A percentile compares a stretch with the other conserved stretches of the same genome.
phyloP scores from a whole-genome alignment of 1,284 basidiomycete species.

The Ustilago bromivora region DNA sequence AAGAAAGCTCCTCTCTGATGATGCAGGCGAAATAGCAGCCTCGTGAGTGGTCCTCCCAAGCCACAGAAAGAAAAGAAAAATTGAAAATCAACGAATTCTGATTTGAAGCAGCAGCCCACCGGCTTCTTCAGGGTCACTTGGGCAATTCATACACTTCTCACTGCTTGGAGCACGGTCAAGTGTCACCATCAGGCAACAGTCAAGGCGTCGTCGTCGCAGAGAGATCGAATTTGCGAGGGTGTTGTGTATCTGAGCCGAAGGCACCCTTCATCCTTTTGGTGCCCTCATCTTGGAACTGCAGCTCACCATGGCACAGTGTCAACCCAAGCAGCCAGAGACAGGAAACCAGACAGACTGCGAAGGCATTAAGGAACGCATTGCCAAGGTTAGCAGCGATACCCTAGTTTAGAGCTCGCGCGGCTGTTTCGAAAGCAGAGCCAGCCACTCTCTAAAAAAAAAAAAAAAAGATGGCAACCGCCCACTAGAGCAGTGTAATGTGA shows the following conservation, averaged over 20 bases:
- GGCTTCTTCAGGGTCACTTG: not conserved
- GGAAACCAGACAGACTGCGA: not conserved
- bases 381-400: not conserved
- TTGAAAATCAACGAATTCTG: constrained; percentile 13
- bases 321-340: not conserved
- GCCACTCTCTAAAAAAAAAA: not conserved
- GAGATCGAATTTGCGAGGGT: not conserved
- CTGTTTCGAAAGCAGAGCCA: constrained; percentile 1
- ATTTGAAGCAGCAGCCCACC: constrained; percentile 5
- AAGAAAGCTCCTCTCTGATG: not conserved
- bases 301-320: not conserved
- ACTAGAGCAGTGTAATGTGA: not conserved
- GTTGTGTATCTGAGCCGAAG: not conserved
- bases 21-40: constrained; percentile 2
- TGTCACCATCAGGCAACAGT: not conserved
- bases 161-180: constrained; percentile 1
- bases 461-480: not conserved
- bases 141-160: not conserved
- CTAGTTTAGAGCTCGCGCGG: constrained; percentile 7
- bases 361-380: not conserved
- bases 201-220: not conserved
- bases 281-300: not conserved
- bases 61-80: not conserved
- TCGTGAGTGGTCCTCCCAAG: not conserved
- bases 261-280: not conserved